Base-by-base conservation (phyloP, 495 filamentous ascomycete genomes). In the Aspergillus affinis region DNA sequence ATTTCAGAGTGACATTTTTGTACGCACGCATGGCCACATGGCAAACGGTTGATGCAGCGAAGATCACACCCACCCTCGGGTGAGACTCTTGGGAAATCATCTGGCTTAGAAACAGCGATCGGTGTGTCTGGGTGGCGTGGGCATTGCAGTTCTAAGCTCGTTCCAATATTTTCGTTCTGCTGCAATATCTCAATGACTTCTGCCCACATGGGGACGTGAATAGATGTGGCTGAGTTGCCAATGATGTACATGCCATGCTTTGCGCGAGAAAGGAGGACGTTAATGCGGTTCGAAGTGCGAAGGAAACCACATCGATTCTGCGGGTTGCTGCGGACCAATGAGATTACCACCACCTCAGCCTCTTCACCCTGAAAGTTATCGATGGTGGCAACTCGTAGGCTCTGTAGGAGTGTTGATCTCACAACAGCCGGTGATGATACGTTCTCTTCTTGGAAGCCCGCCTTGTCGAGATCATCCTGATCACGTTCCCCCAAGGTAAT, bases 351-450 rank as follows among this genome's bases (percentile, higher is more conserved):
- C 4, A 93, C 79, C 54, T 90, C 89, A 15, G 89, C 89, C 65
- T 94, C 89, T 67, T 94, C 90, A 7, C 89, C 89, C 64, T 92
- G 90, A 58, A 93, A 93, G 65, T 91, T 93, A 68, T 94, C 91
- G n/a, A 95, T 85, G 0, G 88, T 94, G n/a, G 91, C 88, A 6
- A 91, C 68, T 26, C 87, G 77, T 3, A 95, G 71, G 13, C 77
- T 75, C n/a, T 88, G 77, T 0, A 86, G 62, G 1, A 92, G 73
- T 0, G 74, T 82, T 85, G 50, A 73, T 29, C 18, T n/a, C n/a
- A n/a, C n/a, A n/a, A n/a, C n/a, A n/a, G n/a, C n/a, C n/a, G n/a
- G n/a, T n/a, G n/a, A n/a, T n/a, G n/a, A n/a, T n/a, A n/a, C n/a
- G n/a, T n/a, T n/a, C n/a, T n/a, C n/a, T n/a, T n/a, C n/a, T n/a